These are phyloP conservation scores for Garcileccinum viscosum DNA, from an alignment of 1,284 basidiomycete species.

Conservation along the genomic window DNA sequence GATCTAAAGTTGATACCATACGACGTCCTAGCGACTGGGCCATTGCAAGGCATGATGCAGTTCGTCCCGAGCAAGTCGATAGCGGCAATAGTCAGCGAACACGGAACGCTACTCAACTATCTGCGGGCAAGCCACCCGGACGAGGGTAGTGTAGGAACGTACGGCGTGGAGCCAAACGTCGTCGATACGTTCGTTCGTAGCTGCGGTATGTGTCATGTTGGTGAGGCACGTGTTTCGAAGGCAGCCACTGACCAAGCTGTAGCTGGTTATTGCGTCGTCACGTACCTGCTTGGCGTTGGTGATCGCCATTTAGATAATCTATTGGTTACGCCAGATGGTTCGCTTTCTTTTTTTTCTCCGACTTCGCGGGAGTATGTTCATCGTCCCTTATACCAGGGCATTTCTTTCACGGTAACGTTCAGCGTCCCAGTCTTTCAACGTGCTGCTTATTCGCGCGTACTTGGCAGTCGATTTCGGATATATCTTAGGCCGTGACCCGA, in stretches of 20 bases:
- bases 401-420: slow-evolving; percentile 80
- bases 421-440: neutral
- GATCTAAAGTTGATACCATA: slow-evolving; percentile 94
- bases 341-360: slow-evolving; percentile 39
- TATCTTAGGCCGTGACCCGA: slow-evolving; percentile 96
- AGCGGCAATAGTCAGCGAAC: slow-evolving; percentile 90
- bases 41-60: slow-evolving; percentile 94
- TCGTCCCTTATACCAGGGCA: slow-evolving; percentile 53
- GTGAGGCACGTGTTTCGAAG: neutral
- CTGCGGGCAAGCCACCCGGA: slow-evolving; percentile 86
- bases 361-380: slow-evolving; percentile 3
- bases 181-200: slow-evolving; percentile 97
- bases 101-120: slow-evolving; percentile 92
- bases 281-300: slow-evolving; percentile 95
- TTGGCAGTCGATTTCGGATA: slow-evolving; percentile 96
- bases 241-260: slow-evolving; percentile 19
- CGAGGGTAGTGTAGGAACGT: slow-evolving; percentile 90
- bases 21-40: slow-evolving; percentile 91
- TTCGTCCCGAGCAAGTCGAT: slow-evolving; percentile 96
- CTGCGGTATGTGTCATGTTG: slow-evolving; percentile 74
- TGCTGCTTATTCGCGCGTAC: slow-evolving; percentile 17
- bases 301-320: slow-evolving; percentile 98
- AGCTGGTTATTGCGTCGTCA: slow-evolving; percentile 99
- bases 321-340: slow-evolving; percentile 89
- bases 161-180: slow-evolving; percentile 89